Conservation (phyloP, 2,329 filamentous ascomycete species). For the Metarhizium guizhouense region DNA sequence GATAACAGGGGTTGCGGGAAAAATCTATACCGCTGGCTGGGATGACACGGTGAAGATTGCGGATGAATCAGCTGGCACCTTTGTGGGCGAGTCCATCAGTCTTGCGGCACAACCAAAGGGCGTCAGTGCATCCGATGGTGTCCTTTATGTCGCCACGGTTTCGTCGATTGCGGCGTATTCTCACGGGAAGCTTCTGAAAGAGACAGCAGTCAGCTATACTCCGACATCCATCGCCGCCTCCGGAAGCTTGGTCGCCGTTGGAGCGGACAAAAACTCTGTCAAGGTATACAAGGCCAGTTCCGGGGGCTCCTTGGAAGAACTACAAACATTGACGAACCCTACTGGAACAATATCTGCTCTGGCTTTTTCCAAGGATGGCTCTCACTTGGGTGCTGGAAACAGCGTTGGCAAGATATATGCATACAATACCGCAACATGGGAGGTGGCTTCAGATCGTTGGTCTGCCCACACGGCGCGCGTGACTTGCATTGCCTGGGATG, state of each 20-base stretch:
- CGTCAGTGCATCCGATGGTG: slow-evolving; percentile 44
- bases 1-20: slow-evolving; percentile 52
- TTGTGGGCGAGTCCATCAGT: slow-evolving; percentile 58
- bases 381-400: slow-evolving; percentile 72
- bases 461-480: slow-evolving; percentile 52
- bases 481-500: slow-evolving; percentile 63
- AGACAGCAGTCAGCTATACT: slow-evolving; percentile 50
- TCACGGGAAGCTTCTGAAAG: slow-evolving; percentile 51
- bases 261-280: slow-evolving; percentile 63
- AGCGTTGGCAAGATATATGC: slow-evolving; percentile 80
- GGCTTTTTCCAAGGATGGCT: slow-evolving; percentile 74
- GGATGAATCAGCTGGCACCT: slow-evolving; percentile 66
- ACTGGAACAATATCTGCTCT: slow-evolving; percentile 68
- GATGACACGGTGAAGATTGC: slow-evolving; percentile 81
- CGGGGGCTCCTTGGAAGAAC: slow-evolving; percentile 43
- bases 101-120: slow-evolving; percentile 76
- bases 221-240: slow-evolving; percentile 65
- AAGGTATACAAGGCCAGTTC: slow-evolving; percentile 58
- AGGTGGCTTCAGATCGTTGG: slow-evolving; percentile 68
- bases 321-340: slow-evolving; percentile 54
- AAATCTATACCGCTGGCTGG: slow-evolving; percentile 85
- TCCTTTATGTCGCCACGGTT: slow-evolving; percentile 49
- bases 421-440: slow-evolving; percentile 54
- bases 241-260: slow-evolving; percentile 63
- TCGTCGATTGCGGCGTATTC: slow-evolving; percentile 45